Conservation (phyloP, 495 filamentous ascomycete genomes). For the Opeltia flavorubescens region DNA sequence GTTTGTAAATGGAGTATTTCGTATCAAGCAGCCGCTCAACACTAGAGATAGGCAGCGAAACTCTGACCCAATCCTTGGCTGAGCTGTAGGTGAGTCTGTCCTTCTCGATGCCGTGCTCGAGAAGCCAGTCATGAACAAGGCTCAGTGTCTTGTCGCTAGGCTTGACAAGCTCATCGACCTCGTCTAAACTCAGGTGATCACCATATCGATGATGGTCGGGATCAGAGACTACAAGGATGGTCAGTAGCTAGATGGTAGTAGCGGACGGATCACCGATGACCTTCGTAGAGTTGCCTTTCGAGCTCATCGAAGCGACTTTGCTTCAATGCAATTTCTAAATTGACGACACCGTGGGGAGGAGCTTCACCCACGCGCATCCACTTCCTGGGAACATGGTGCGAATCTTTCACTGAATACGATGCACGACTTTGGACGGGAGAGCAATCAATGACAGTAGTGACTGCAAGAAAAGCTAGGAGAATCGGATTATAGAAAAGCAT, state of each 20-base stretch:
- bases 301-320: conserved; percentile 29
- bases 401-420: conserved; percentile 37
- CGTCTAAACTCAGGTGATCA: conserved; percentile 22
- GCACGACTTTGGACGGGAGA: conserved; percentile 7
- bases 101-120: conserved; percentile 19
- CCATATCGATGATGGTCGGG: conserved; percentile 29
- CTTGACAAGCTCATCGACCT: conserved; percentile 24
- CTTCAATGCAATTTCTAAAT: conserved; percentile 29
- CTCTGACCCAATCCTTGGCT: conserved; percentile 28
- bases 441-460: not conserved
- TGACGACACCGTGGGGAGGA: conserved; percentile 21
- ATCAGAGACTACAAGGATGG: conserved; percentile 22
- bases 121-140: conserved; percentile 29
- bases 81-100: conserved; percentile 17
- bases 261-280: conserved; percentile 6
- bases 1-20: conserved; percentile 26
- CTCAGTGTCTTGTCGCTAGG: conserved; percentile 20
- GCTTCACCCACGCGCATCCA: conserved; percentile 35
- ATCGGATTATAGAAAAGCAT: not conserved
- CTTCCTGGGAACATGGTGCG: conserved; percentile 30
- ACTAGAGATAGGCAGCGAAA: conserved; percentile 20
- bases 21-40: conserved; percentile 29
- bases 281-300: conserved; percentile 28
- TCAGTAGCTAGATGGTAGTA: not conserved
- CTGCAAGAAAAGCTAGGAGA: not conserved